Base-by-base conservation (phyloP, 2,329 filamentous ascomycete genomes). In the Botrytis galanthina region DNA sequence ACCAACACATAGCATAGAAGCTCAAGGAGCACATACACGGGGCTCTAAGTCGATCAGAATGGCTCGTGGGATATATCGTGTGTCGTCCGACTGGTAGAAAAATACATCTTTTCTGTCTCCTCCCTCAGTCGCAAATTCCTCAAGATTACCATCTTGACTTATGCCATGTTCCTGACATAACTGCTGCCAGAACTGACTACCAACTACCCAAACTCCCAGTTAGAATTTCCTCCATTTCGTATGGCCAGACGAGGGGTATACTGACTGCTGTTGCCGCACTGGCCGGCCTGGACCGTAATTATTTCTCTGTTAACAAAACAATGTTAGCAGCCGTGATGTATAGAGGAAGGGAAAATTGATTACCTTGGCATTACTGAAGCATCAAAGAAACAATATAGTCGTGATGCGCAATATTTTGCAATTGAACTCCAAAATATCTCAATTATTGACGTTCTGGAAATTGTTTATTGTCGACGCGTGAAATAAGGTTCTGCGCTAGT, bases 51-150 rank as follows among this genome's bases (percentile, higher is more conserved):
- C 96, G 76, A 99, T 92, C 70, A 99, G 86, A 79, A 99, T 98
- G 66, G 96, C 95, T 81, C 96, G 90, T 18, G 96, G 96, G 78
- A 99, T 98, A 84, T 99, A 99, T 85, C 96, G 90, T 74, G 96
- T 99, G 82, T 99, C 96, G 86, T 99, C 96, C 81, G 95, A 98
- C 87, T 97, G 95, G 85, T 98, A 99, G 88, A 97, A 98, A 85
- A 98, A 98, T 75, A 99, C 96, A 84, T 99, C 96, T 83, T 99
- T 99, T 79, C 96, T 92, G 84, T 99, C 96, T 78, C 95, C 95
- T 81, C 96, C 96, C 83, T 98, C 96, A 68, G 94, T 98, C 81
- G 96, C 96, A 85, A 98, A 98, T 83, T 98, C 95, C 82, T 98
- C 95, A 74, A 99, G 88, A 82, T 98, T 98, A 74, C 96, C 96